Conservation (phyloP, 805 yeast genomes). For the Hanseniaspora thailandica region DNA sequence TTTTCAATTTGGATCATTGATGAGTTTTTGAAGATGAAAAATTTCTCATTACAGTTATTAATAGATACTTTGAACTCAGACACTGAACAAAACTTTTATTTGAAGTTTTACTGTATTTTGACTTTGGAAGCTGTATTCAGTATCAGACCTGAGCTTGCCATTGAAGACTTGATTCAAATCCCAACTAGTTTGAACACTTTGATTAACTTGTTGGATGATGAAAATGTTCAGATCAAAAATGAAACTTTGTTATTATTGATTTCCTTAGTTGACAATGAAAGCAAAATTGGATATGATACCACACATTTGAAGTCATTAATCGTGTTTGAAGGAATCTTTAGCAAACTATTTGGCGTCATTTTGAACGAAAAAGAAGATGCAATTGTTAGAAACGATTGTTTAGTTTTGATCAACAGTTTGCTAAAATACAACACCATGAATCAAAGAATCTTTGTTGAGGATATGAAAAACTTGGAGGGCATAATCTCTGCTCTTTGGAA, state of each 20-base stretch:
- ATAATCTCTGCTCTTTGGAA: constrained; percentile 49
- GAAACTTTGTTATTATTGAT: constrained; percentile 75
- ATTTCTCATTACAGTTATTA: constrained; percentile 36
- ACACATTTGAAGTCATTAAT: constrained; percentile 82
- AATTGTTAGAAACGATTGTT: constrained; percentile 73
- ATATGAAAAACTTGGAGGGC: constrained; percentile 49
- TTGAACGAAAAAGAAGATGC: constrained; percentile 77
- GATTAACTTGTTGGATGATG: constrained; percentile 49
- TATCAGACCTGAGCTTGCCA: constrained; percentile 60
- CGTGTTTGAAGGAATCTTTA: constrained; percentile 89
- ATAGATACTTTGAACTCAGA: constrained; percentile 32
- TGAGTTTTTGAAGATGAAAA: constrained; percentile 34
- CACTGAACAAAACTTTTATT: constrained; percentile 46
- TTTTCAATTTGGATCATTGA: constrained; percentile 93
- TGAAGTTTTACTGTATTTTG: constrained; percentile 70
- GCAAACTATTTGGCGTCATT: constrained; percentile 63
- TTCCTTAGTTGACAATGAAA: constrained; percentile 57
- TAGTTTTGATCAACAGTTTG: constrained; percentile 60
- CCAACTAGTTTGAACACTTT: constrained; percentile 74
- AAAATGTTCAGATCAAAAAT: constrained; percentile 76
- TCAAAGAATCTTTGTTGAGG: constrained; percentile 74
- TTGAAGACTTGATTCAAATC: constrained; percentile 56
- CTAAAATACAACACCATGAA: constrained; percentile 76
- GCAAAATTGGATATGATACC: constrained; percentile 28
- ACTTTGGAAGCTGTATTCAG: constrained; percentile 71